These are phyloP conservation scores for Scheffersomyces segobiensis DNA, from an alignment of 1,139 yeast species.

Conservation along the genomic window DNA sequence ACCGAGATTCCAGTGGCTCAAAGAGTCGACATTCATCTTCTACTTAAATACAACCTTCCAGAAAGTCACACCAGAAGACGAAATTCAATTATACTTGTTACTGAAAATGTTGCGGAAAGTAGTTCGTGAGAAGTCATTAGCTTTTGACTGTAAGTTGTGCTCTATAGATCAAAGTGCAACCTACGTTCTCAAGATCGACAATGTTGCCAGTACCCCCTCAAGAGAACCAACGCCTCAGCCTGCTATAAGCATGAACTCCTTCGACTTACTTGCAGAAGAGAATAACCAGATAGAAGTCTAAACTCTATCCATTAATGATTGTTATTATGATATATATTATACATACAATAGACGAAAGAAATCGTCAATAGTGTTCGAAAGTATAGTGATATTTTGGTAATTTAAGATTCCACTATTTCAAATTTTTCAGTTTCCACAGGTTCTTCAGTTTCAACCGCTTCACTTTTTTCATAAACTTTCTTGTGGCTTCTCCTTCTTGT, in stretches of 20 bases:
- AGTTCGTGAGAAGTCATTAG: conserved; percentile 42
- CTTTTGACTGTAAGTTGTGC: conserved; percentile 50
- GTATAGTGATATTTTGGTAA: no score
- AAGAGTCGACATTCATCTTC: conserved; percentile 44
- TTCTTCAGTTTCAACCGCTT: conserved; percentile 15
- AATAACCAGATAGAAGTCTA: neutral
- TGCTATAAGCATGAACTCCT: neutral
- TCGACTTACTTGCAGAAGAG: neutral
- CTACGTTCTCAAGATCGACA: conserved; percentile 35
- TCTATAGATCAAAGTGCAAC: conserved; percentile 36
- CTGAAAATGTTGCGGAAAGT: conserved; percentile 30
- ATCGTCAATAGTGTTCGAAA: neutral
- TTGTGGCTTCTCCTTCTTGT: conserved; percentile 43
- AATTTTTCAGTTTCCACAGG: conserved; percentile 8
- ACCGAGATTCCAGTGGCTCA: conserved; percentile 38
- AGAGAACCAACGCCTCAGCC: conserved; percentile 1
- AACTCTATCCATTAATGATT: neutral
- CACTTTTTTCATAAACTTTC: conserved; percentile 12
- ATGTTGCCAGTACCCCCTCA: conserved; percentile 4
- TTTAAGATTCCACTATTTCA: neutral
- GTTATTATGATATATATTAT: neutral
- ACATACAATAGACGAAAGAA: neutral
- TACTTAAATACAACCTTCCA: conserved; percentile 28
- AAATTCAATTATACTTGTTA: conserved; percentile 33
- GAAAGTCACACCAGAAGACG: conserved; percentile 27